Evolutionary conservation across 2,329 filamentous ascomycete species (phyloP), one percentile per base, ranked within the genome.

Genomic region (Botrytis byssoidea): DNA sequence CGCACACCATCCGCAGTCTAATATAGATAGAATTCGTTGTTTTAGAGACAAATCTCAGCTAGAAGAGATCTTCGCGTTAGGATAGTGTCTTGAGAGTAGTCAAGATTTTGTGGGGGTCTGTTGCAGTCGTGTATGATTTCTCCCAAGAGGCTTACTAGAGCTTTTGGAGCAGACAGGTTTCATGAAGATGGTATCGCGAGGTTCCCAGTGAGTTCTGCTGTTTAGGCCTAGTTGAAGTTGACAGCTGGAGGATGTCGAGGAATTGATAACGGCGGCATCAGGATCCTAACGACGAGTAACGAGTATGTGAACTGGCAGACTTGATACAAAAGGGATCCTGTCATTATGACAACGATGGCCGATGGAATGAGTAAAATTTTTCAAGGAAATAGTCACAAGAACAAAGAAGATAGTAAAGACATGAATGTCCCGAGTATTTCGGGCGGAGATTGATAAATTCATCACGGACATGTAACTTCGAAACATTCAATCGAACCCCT

Each of bases 1-100:
- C 81, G 77, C 0, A 86, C 89, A 2, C 89, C 89, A 81, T 91
- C 90, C 0, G 89, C 88, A 1, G 90, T 92, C 20, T 88, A 90
- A 12, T 1, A 88, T 91, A 25, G 90, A 81, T 88, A 91, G 0
- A 92, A 82, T 79, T 92, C 89, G n/a, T 86, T 84, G 78, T 91
- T 88, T 32, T 87, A 87, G 37, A 92, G 83, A 75, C 86, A 91
- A 74, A 91, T 89, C 12, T 85, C 84, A 32, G 12, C 90, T 89
- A 76, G 82, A 82, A 6, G 88, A 86, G 20, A 91, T 87, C 0
- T 90, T 75, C 92, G 81, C 72, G 90, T 90, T 81, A 91, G 88
- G 29, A 82, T 79, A 18, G 77, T 77, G 1, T 77, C 81, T 0
- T 79, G 81, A 74, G 81, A 81, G 5, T 72, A 73, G 81, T 82